phyloP scores from a whole-genome alignment of 1,284 basidiomycete species.

The Apiotrichum siamense region DNA sequence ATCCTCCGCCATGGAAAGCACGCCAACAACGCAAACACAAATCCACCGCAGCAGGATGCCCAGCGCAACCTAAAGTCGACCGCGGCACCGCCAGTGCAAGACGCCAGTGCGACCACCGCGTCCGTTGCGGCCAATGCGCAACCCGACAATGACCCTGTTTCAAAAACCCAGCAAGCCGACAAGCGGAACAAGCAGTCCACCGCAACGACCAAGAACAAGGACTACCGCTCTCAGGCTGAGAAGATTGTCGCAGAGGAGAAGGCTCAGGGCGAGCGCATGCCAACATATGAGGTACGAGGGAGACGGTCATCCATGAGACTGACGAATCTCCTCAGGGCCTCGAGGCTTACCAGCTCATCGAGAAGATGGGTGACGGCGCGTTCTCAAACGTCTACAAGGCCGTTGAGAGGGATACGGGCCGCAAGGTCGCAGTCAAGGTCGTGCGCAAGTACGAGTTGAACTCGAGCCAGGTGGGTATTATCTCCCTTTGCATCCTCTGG shows the following conservation, averaged over 20 bases:
- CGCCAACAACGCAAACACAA: constrained; percentile 43
- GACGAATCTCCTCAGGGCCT: constrained; percentile 53
- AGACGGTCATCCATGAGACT: neutral
- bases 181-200: constrained; percentile 13
- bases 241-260: constrained; percentile 72
- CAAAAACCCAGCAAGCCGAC: neutral
- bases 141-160: neutral
- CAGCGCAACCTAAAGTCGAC: constrained; percentile 13
- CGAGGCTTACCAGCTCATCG: constrained; percentile 71
- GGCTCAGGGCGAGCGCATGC: constrained; percentile 68
- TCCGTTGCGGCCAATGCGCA: neutral
- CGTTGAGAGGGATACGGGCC: constrained; percentile 64
- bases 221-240: constrained; percentile 59
- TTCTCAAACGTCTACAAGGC: constrained; percentile 99
- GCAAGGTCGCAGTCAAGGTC: constrained; percentile 92
- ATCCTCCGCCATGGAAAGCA: constrained; percentile 66
- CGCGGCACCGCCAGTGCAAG: neutral
- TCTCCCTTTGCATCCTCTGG: neutral
- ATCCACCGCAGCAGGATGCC: neutral
- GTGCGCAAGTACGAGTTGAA: constrained; percentile 96
- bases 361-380: constrained; percentile 97
- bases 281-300: constrained; percentile 57
- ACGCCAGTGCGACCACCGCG: no score
- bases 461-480: constrained; percentile 78
- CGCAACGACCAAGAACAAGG: constrained; percentile 15